Evolutionary conservation across 208 protist species (phyloP).

Genomic region (Leishmania guyanensis): DNA sequence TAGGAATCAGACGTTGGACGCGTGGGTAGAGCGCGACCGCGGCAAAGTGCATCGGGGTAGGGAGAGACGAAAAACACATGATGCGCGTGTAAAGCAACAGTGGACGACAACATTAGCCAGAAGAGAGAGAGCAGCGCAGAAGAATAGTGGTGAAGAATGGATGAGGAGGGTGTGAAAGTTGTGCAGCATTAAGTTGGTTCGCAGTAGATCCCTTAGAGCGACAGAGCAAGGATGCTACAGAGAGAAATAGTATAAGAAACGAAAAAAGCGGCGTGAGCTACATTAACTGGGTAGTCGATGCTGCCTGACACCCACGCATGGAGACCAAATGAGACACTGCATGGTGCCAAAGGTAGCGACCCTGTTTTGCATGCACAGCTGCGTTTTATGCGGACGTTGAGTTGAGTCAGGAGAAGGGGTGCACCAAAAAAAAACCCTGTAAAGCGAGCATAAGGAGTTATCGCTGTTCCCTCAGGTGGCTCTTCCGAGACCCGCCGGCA

Average conservation of each 20-base stretch:
- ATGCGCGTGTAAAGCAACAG: not conserved
- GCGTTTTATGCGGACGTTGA: not conserved
- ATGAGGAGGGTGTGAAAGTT: not conserved
- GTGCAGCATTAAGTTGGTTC: not conserved
- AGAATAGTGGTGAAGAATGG: not conserved
- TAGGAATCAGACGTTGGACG: not conserved
- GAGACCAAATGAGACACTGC: not conserved
- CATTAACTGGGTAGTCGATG: not conserved
- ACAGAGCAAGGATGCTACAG: not conserved
- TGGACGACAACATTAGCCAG: not conserved
- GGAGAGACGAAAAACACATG: not conserved
- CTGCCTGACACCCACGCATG: not conserved
- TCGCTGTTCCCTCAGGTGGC: not conserved
- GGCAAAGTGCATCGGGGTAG: not conserved
- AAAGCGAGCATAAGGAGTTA: not conserved
- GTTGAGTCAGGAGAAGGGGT: not conserved
- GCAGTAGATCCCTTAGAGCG: not conserved
- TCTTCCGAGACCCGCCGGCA: not conserved
- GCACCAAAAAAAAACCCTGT: not conserved
- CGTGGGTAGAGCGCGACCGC: not conserved
- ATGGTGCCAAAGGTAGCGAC: not conserved
- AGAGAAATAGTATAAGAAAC: not conserved
- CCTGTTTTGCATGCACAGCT: not conserved
- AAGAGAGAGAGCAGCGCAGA: constrained; percentile 7
- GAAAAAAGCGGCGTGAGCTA: not conserved